Conservation (phyloP, 257 asterid species). For the Ilex asprella region DNA sequence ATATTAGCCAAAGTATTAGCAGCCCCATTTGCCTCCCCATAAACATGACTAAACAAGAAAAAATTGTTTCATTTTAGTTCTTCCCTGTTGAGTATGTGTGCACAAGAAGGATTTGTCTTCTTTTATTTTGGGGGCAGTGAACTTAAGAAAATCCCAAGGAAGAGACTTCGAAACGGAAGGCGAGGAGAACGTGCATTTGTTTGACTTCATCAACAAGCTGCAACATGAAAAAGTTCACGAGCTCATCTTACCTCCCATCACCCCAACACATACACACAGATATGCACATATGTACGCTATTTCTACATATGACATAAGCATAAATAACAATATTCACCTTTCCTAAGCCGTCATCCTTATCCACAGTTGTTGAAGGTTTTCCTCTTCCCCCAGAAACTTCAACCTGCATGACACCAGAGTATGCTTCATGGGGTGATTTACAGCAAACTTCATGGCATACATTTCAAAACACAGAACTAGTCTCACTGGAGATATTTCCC, state of each 20-base stretch:
- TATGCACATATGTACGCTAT: no score
- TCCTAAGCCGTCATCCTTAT: constrained; percentile 94
- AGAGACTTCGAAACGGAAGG: neutral
- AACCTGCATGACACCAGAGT: constrained; percentile 50
- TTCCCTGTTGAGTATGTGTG: no score
- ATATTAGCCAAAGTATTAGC: no score
- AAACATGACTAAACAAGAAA: no score
- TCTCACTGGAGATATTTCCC: constrained; percentile 94
- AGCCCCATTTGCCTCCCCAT: no score
- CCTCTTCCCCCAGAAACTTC: constrained; percentile 99
- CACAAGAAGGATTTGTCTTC: no score
- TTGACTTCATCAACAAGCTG: neutral
- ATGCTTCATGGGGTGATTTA: constrained; percentile 10
- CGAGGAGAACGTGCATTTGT: neutral
- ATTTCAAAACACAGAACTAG: constrained; percentile 7
- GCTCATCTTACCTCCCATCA: no score
- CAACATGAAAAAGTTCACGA: no score
- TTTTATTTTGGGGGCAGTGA: neutral
- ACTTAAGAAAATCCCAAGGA: neutral
- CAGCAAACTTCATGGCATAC: constrained; percentile 9
- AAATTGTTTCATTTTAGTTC: no score
- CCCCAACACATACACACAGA: no score
- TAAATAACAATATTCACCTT: constrained; percentile 46
- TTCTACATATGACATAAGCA: neutral
- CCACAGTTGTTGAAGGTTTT: constrained; percentile 77